A percentile compares a stretch with the other conserved stretches of the same genome.
Conservation (phyloP, 2,329 filamentous ascomycete genomes). For the Capronia americana region DNA sequence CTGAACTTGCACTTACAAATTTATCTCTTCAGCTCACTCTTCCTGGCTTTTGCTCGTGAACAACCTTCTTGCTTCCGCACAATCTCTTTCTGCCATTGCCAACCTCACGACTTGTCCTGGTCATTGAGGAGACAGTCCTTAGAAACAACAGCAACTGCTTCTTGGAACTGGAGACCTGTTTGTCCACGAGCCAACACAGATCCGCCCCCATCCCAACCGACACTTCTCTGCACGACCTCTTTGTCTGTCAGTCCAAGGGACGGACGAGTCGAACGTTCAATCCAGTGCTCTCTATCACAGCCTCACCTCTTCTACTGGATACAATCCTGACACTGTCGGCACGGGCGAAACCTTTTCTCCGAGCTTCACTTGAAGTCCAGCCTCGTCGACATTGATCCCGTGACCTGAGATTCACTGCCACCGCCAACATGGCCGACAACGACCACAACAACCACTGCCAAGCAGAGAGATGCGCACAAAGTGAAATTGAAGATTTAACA, state of each 20-base stretch:
- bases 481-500: neutral
- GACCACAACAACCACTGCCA: neutral
- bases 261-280: neutral
- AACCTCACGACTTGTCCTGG: neutral
- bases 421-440: slow-evolving; percentile 1
- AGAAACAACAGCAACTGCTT: neutral
- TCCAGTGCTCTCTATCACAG: neutral
- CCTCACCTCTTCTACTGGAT: neutral
- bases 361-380: neutral
- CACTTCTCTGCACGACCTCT: neutral
- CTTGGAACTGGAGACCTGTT: neutral
- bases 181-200: neutral
- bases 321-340: neutral
- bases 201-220: neutral
- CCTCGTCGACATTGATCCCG: slow-evolving; percentile 2
- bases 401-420: slow-evolving; percentile 3
- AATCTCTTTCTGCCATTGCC: neutral
- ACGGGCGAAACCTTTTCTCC: neutral
- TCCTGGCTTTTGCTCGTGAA: neutral
- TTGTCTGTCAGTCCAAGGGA: neutral
- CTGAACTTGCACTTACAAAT: neutral
- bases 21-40: neutral
- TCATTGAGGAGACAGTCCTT: neutral
- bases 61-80: neutral
- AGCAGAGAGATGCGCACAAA: neutral